These are phyloP conservation scores for Candida berthetii DNA, from an alignment of 805 yeast genomes.

Conservation along the genomic window DNA sequence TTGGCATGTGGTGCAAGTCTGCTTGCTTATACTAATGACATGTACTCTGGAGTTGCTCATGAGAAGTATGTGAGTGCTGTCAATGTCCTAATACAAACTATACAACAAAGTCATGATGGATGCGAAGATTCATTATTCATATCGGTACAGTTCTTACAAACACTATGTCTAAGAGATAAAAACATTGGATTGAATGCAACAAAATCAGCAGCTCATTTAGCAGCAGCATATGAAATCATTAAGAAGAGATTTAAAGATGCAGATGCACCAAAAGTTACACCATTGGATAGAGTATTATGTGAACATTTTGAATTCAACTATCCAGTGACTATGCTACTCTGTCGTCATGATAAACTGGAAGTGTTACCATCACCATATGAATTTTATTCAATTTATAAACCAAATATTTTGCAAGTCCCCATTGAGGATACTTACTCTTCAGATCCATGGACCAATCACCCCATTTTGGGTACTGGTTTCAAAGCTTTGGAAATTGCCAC, in stretches of 20 bases:
- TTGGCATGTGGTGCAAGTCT: slow-evolving; percentile 21
- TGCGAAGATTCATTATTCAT: slow-evolving; percentile 20
- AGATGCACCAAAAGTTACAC: not conserved
- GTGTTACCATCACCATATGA: slow-evolving; percentile 18
- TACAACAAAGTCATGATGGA: slow-evolving; percentile 12
- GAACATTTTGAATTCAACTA: slow-evolving; percentile 20
- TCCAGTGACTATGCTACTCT: slow-evolving; percentile 17
- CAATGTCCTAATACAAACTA: slow-evolving; percentile 11
- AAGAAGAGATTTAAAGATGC: slow-evolving; percentile 13
- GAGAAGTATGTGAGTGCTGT: slow-evolving; percentile 15
- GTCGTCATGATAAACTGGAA: slow-evolving; percentile 16
- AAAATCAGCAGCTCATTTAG: slow-evolving; percentile 17
- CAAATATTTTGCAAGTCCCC: too few species aligned
- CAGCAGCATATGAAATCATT: slow-evolving; percentile 19
- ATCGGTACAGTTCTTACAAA: slow-evolving; percentile 18
- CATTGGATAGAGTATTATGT: slow-evolving; percentile 14
- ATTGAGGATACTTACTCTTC: too few species aligned
- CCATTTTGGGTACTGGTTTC: slow-evolving; percentile 14
- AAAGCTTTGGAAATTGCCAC: slow-evolving; percentile 14
- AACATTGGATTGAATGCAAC: slow-evolving; percentile 19
- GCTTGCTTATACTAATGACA: slow-evolving; percentile 14
- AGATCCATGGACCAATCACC: slow-evolving; percentile 18
- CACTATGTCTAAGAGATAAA: slow-evolving; percentile 19
- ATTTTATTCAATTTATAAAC: slow-evolving; percentile 17
- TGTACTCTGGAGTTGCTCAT: slow-evolving; percentile 9